A percentile compares a stretch with the other conserved stretches of the same genome.
Evolutionary conservation across 345 rosid genomes (phyloP).

Genomic region (Boechera retrofracta): DNA sequence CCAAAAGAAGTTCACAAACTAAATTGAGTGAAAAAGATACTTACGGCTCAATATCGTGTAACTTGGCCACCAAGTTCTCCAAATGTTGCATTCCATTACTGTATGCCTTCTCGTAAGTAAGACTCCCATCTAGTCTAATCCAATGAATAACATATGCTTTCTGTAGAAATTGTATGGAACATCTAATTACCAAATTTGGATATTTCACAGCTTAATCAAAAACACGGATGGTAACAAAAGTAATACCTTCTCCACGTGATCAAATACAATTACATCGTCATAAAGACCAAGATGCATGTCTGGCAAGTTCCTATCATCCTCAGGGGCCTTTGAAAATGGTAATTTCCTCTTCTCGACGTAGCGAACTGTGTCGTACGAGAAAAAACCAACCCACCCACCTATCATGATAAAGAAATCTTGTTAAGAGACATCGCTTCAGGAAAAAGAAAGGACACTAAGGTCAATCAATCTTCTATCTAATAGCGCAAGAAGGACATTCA

Average conservation of each 20-base stretch:
- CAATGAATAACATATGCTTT: constrained; percentile 72
- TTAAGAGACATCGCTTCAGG: neutral
- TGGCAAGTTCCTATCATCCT: constrained; percentile 83
- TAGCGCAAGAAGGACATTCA: constrained; percentile 5
- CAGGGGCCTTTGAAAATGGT: constrained; percentile 72
- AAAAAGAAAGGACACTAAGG: neutral
- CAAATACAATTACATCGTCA: constrained; percentile 77
- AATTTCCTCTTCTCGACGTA: constrained; percentile 80
- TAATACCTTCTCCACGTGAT: constrained; percentile 86
- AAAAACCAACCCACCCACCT: constrained; percentile 99
- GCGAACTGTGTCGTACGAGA: constrained; percentile 88
- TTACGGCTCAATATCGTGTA: constrained; percentile 58
- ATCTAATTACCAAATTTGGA: constrained; percentile 7
- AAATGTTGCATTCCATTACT: constrained; percentile 56
- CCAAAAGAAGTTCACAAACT: constrained; percentile 12
- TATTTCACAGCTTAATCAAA: constrained; percentile 6
- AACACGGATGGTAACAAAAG: constrained; percentile 22
- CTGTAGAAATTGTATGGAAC: constrained; percentile 39
- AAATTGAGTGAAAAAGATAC: constrained; percentile 33
- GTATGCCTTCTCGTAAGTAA: constrained; percentile 64
- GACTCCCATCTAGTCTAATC: constrained; percentile 57
- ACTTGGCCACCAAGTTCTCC: constrained; percentile 55
- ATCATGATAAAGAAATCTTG: constrained; percentile 14
- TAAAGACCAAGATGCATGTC: constrained; percentile 92
- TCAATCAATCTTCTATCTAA: neutral